phyloP scores from a whole-genome alignment of 2,329 filamentous ascomycete genomes.

The Trichophyton rubrum region DNA sequence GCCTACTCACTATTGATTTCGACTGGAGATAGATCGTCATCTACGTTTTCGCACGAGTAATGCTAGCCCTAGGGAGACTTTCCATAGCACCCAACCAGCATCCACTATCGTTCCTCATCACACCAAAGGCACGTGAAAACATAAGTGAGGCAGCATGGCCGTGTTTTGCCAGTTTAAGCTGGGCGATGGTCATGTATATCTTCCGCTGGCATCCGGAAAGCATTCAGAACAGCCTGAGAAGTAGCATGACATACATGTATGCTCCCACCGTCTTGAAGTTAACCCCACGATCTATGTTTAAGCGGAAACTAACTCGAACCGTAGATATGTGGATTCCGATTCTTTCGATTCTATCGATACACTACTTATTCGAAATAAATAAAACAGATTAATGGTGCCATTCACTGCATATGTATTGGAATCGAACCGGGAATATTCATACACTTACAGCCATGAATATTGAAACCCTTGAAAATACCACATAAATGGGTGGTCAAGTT shows the following conservation, averaged over 20 bases:
- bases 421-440: neutral
- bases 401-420: neutral
- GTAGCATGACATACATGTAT: slow-evolving; percentile 97
- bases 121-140: slow-evolving; percentile 31
- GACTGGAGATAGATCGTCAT: slow-evolving; percentile 61
- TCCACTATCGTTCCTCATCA: slow-evolving; percentile 32
- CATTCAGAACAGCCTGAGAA: slow-evolving; percentile 78
- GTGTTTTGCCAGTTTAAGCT: slow-evolving; percentile 77
- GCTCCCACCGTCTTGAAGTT: slow-evolving; percentile 20
- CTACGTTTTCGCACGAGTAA: slow-evolving; percentile 89
- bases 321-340: slow-evolving; percentile 64
- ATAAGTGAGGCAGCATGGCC: slow-evolving; percentile 74
- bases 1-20: neutral
- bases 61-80: slow-evolving; percentile 70
- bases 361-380: slow-evolving; percentile 74
- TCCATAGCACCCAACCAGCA: slow-evolving; percentile 52
- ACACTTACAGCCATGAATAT: neutral
- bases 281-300: neutral
- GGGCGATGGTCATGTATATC: slow-evolving; percentile 90
- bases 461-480: neutral
- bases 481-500: neutral
- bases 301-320: slow-evolving; percentile 7
- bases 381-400: slow-evolving; percentile 8
- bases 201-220: slow-evolving; percentile 87
- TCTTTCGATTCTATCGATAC: slow-evolving; percentile 78